Conservation (phyloP, 139 green algal genomes). For the Chloropicon primus region DNA sequence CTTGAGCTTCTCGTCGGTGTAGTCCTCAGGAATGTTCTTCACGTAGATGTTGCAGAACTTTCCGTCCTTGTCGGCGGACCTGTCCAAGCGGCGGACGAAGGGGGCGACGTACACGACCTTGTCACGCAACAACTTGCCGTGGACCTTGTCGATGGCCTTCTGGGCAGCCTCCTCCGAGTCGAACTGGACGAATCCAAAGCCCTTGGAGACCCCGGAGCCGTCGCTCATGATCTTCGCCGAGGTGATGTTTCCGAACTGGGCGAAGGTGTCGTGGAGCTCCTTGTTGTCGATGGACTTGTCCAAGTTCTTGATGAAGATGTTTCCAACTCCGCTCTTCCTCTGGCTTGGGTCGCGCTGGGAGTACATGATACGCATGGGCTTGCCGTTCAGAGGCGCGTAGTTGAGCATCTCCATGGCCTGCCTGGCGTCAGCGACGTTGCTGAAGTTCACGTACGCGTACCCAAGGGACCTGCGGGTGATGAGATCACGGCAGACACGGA, state of each 20-base stretch:
- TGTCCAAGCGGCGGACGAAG: constrained; percentile 63
- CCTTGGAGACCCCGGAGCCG: constrained; percentile 44
- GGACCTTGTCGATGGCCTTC: constrained; percentile 67
- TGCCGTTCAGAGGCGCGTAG: constrained; percentile 67
- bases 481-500: constrained; percentile 83
- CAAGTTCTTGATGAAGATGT: constrained; percentile 97
- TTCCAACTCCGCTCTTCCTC: constrained; percentile 64
- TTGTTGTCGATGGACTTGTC: constrained; percentile 84
- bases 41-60: constrained; percentile 86
- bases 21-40: constrained; percentile 66
- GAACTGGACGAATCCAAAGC: constrained; percentile 93
- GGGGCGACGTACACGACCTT: constrained; percentile 66
- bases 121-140: constrained; percentile 52
- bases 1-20: constrained; percentile 48
- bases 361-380: constrained; percentile 93
- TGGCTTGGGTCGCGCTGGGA: constrained; percentile 59
- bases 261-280: constrained; percentile 87
- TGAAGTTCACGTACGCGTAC: constrained; percentile 96
- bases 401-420: constrained; percentile 79
- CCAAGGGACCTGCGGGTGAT: constrained; percentile 81
- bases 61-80: constrained; percentile 31
- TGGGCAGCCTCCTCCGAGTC: constrained; percentile 60
- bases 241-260: constrained; percentile 70
- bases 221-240: constrained; percentile 49
- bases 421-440: constrained; percentile 58